These are phyloP conservation scores for Phallus indusiatus DNA, from an alignment of 768 basidiomycete species.

Conservation along the genomic window DNA sequence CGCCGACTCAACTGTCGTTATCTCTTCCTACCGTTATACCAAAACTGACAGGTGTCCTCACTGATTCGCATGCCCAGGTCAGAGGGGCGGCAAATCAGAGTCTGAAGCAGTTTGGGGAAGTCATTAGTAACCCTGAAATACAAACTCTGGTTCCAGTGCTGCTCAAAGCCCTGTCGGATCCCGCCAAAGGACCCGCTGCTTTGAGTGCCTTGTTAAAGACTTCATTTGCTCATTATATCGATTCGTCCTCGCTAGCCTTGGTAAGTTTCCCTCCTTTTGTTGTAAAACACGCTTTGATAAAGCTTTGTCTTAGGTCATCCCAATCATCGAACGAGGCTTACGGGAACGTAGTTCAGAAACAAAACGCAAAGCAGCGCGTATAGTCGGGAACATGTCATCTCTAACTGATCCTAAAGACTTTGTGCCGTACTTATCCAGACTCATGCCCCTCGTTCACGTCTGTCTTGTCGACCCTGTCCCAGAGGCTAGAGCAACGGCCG, in stretches of 20 bases:
- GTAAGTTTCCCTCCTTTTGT: constrained; percentile 33
- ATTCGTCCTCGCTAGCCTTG: constrained; percentile 90
- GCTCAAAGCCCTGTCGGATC: constrained; percentile 93
- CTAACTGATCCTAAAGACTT: constrained; percentile 87
- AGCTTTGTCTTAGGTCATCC: constrained; percentile 63
- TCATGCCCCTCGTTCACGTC: constrained; percentile 83
- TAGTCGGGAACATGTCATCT: constrained; percentile 93
- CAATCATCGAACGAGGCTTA: constrained; percentile 89
- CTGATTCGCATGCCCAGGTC: constrained; percentile 97
- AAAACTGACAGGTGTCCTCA: constrained; percentile 86
- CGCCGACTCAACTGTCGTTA: constrained; percentile 86
- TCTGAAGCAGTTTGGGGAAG: constrained; percentile 96
- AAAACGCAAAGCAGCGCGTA: constrained; percentile 93
- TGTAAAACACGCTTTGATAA: background rate
- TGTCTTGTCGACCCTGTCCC: constrained; percentile 97
- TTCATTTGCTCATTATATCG: constrained; percentile 96
- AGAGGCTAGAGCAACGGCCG: constrained; percentile 93
- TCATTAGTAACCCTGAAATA: constrained; percentile 96
- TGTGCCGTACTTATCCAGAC: constrained; percentile 82
- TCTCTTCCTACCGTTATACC: constrained; percentile 97
- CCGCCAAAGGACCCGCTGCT: constrained; percentile 80
- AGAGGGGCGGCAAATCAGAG: constrained; percentile 87
- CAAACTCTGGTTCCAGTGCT: constrained; percentile 81
- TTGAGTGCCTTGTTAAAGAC: constrained; percentile 82
- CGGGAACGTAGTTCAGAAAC: constrained; percentile 88